phyloP scores from a whole-genome alignment of 345 rosid species.

The rapeseed (Brassica napus) region Da-Ae NC_063444.1:22060001-22060500 shows the following conservation, averaged over 20 bases:
- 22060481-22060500: conserved; percentile 47
- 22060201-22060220: conserved; percentile 79
- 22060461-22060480: background rate
- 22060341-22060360: background rate
- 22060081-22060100: conserved; percentile 75
- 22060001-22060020: too few species aligned
- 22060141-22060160: conserved; percentile 86
- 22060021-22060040: background rate
- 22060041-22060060: conserved; percentile 1
- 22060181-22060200: conserved; percentile 99
- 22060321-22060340: background rate
- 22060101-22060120: conserved; percentile 71
- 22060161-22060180: conserved; percentile 86
- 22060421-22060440: background rate
- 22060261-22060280: background rate
- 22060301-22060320: background rate
- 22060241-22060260: conserved; percentile 77
- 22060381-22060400: background rate
- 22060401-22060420: background rate
- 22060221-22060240: conserved; percentile 72
- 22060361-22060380: background rate
- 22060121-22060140: conserved; percentile 77
- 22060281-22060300: background rate
- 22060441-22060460: background rate
- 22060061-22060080: conserved; percentile 86